phyloP scores from a whole-genome alignment of 2,329 filamentous ascomycete genomes.

The Pleurostoma richardsiae region DNA sequence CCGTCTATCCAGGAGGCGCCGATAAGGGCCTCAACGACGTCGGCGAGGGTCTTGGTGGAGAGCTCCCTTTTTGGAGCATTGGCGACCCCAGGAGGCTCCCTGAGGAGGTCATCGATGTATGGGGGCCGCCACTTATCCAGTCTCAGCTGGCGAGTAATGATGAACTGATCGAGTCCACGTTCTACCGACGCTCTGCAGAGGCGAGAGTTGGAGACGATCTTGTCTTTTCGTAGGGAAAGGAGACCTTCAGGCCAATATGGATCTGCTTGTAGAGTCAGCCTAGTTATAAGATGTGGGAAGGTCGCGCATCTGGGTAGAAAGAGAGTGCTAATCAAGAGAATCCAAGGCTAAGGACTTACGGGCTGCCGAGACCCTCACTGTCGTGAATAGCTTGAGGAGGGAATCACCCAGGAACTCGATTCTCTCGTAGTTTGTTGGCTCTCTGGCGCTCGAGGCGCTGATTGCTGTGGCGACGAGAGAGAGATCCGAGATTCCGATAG shows the following conservation, averaged over 20 bases:
- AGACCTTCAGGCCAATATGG: conserved; percentile 71
- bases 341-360: conserved; percentile 29
- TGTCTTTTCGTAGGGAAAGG: conserved; percentile 63
- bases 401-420: conserved; percentile 86
- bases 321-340: background rate
- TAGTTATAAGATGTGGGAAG: background rate
- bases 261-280: conserved; percentile 33
- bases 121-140: conserved; percentile 67
- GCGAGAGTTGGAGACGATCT: conserved; percentile 69
- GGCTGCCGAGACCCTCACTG: conserved; percentile 55
- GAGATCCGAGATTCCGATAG: conserved; percentile 48
- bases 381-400: conserved; percentile 70
- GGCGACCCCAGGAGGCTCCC: conserved; percentile 9
- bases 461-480: conserved; percentile 63
- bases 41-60: conserved; percentile 77
- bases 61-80: conserved; percentile 30
- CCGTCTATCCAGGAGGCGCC: conserved; percentile 70
- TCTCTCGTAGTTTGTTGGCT: conserved; percentile 68
- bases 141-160: conserved; percentile 64
- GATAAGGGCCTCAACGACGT: conserved; percentile 81
- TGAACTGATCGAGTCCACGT: conserved; percentile 64
- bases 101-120: conserved; percentile 40
- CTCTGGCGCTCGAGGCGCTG: conserved; percentile 56
- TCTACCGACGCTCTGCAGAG: conserved; percentile 61
- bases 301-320: conserved; percentile 3